phyloP scores from a whole-genome alignment of 164 flowering plant species.

The Amborella trichopoda region DNA sequence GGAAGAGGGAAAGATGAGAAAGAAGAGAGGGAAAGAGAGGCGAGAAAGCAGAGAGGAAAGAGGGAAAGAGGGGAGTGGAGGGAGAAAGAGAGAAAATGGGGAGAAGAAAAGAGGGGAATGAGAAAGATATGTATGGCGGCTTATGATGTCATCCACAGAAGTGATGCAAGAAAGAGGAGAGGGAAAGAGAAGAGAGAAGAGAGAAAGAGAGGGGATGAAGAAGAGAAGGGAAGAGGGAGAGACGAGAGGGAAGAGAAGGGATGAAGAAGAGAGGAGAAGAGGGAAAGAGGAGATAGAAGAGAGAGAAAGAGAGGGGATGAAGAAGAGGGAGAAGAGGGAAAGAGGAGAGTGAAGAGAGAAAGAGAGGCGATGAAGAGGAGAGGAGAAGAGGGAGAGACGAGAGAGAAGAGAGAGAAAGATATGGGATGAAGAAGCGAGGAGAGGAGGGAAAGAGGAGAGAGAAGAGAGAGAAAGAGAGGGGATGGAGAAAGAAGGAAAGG shows the following conservation, averaged over 20 bases:
- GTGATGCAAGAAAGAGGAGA: too few species aligned
- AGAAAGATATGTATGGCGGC: too few species aligned
- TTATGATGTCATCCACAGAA: too few species aligned
- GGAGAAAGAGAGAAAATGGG: too few species aligned
- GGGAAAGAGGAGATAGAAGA: not conserved
- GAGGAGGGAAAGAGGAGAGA: not conserved
- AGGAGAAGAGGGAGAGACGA: not conserved
- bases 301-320: not conserved
- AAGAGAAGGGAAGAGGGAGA: not conserved
- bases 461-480: not conserved
- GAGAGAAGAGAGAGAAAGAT: not conserved
- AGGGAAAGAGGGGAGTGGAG: too few species aligned
- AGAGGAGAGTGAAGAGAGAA: not conserved
- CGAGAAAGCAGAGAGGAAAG: too few species aligned
- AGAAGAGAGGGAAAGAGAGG: too few species aligned
- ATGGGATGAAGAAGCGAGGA: not conserved
- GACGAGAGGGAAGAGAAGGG: not conserved
- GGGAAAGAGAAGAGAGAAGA: not conserved
- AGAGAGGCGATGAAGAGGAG: not conserved
- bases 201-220: not conserved
- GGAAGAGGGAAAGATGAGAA: too few species aligned
- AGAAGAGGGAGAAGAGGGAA: not conserved
- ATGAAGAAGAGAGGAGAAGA: not conserved
- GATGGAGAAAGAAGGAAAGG: too few species aligned
- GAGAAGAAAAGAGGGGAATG: too few species aligned